Percentiles rank a stretch among this genome's conserved stretches.
Evolutionary conservation across 108 stramenopile genomes (phyloP).

Genomic region (Fragilaria crotonensis): DNA sequence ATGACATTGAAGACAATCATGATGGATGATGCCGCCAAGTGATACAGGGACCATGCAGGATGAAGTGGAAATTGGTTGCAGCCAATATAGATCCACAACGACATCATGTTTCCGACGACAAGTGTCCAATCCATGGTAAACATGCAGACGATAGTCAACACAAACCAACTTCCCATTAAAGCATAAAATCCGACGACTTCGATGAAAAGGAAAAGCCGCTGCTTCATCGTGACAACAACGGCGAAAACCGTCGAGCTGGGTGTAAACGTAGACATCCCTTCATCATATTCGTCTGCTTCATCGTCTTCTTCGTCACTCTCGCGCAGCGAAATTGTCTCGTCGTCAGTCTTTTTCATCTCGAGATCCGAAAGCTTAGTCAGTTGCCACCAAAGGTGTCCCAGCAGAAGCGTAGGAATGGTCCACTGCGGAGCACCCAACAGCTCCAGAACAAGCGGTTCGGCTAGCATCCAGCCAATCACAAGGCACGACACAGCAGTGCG

Average conservation of each 20-base stretch:
- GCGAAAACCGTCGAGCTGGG: background rate
- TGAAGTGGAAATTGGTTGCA: background rate
- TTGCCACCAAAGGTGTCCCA: background rate
- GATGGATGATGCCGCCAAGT: background rate
- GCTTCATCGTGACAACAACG: background rate
- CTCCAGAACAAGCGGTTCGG: background rate
- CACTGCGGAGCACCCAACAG: conserved; percentile 5
- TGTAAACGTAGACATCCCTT: background rate
- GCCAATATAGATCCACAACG: background rate
- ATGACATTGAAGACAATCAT: conserved; percentile 1
- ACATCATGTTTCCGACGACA: background rate
- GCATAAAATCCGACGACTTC: background rate
- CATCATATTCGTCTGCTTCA: background rate
- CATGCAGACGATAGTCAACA: background rate
- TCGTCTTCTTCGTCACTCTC: background rate
- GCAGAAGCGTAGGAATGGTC: background rate
- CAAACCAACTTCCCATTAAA: background rate
- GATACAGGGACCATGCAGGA: conserved; percentile 7
- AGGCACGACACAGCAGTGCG: background rate
- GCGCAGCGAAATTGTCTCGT: background rate
- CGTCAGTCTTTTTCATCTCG: background rate
- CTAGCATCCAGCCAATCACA: background rate
- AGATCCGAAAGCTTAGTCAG: background rate
- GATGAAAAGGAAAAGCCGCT: background rate
- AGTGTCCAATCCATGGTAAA: background rate